Evolutionary conservation across 2,329 filamentous ascomycete species (phyloP), one percentile per base, ranked within the genome.

Genomic region (Trichoderma sp.): DNA sequence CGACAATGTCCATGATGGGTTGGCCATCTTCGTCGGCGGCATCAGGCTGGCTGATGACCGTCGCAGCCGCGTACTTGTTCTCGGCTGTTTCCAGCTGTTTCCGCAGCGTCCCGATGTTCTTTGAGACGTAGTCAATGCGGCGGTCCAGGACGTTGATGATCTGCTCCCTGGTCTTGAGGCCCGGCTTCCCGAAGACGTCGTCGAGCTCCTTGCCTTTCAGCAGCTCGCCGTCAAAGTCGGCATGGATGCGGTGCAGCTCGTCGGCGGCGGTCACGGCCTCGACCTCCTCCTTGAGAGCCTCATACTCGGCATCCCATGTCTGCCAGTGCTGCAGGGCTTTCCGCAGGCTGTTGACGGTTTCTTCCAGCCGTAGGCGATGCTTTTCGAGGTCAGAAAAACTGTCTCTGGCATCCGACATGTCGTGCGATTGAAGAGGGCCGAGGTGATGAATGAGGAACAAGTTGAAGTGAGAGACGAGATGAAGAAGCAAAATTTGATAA

Each of bases 231-330:
- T 87, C 82, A 68, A 89, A 89, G 14, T 82, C 80, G 43, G 81
- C 77, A 51, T 85, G 84, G 52, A 89, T 83, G 34, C 78, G 78
- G 7, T 83, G 78, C 30, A 93, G 83, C 30, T 87, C 83, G 19
- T 84, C 77, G 15, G 68, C 76, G 58, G 80, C 78, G 48, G 80
- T 75, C 28, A 89, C 74, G 4, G 79, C 81, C 60, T 86, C 78
- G 34, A 98, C 85, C 72, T 96, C 92, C 74, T 96, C 92, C 74
- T 91, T 93, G 67, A 98, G 83, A 26, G 89, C 87, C 74, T 97
- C 92, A 76, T 98, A 98, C 75, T 98, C 94, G 55, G 90, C 87
- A 75, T 96, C 93, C 86, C 91, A 96, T 63, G 88, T 89, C 69
- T 91, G 90, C 94, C 94, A 99, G 79, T 96, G 90, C 68, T 88